Base-by-base conservation (phyloP, 352 stramenopile species). In the Globisporangium iwayamae region DNA sequence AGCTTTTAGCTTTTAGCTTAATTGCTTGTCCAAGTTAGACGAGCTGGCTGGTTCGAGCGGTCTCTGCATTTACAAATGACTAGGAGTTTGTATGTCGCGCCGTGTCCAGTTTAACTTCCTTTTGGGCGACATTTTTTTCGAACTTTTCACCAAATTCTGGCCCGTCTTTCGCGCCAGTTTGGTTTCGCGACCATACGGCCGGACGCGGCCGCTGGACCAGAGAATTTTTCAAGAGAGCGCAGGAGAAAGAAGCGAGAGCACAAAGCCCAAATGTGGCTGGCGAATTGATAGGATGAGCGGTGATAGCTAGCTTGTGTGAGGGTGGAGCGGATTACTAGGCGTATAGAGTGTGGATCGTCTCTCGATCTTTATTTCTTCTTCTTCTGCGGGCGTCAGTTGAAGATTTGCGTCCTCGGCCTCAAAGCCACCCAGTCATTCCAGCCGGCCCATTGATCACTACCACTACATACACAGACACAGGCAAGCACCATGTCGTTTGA, bases 331-430 rank as follows among this genome's bases (percentile, higher is more conserved):
- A 51, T 51, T 51, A 51, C 45, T n/a, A 30, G 32, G 52, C 14
- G 52, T 45, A 57, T 57, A 57, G 52, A 45, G 52, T 45, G 51
- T 18, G 16, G 34, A 11, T 39, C 16, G 51, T 8, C 32, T 36
- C 18, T 67, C 62, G 53, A 56, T 50, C 47, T 63, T 68, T 20
- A 18, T 38, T 8, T 45, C 16, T 36, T 9, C 16, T n/a, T 47
- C 4, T 13, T 46, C 41, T 5, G 46, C 10, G 11, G 20, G 11
- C 71, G 66, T 75, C 78, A 87, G 73, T 87, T 79, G 73, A 83
- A 79, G 67, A 87, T 87, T 75, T 87, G 68, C 78, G 61, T 61
- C 60, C 63, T 69, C 61, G 63, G 51, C 61, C 65, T 51, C 46
- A 80, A 72, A 56, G 66, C 59, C 20, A 34, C 10, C 14, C 36